A percentile compares a stretch with the other conserved stretches of the same genome.
Evolutionary conservation across 257 asterid species (phyloP).

Genomic region (Penstemon eatonii): DNA sequence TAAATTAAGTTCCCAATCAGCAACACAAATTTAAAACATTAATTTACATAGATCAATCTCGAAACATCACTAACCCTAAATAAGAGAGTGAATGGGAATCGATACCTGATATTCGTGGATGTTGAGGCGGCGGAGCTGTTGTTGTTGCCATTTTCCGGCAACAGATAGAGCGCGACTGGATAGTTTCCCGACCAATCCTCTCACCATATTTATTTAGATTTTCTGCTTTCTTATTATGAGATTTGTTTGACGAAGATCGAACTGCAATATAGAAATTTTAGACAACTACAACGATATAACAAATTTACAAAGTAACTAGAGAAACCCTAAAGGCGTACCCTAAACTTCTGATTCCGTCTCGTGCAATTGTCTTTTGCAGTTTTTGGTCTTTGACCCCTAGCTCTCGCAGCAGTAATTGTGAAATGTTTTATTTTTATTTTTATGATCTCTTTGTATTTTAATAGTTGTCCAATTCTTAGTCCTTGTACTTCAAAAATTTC

Average conservation of each 20-base stretch:
- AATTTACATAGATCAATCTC: conserved; percentile 28
- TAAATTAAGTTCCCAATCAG: not conserved
- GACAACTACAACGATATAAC: no score
- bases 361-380: no score
- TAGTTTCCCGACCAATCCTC: conserved; percentile 78
- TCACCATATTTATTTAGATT: conserved; percentile 48
- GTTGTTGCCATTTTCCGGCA: conserved; percentile 99
- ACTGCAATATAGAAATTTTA: conserved; percentile 18
- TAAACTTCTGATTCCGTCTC: no score
- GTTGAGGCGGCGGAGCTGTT: conserved; percentile 98
- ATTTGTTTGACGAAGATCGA: conserved; percentile 29
- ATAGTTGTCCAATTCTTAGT: no score
- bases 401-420: no score
- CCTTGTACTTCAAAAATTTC: no score
- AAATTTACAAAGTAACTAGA: no score
- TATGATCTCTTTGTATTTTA: no score
- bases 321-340: no score
- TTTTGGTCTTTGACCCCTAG: no score
- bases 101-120: conserved; percentile 92
- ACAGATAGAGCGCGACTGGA: conserved; percentile 76
- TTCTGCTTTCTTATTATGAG: not conserved
- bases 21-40: not conserved
- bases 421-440: no score
- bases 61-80: not conserved
- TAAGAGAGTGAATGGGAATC: not conserved